Base-by-base conservation (phyloP, 2,329 filamentous ascomycete genomes). In the Aureobasidium zeae region DNA sequence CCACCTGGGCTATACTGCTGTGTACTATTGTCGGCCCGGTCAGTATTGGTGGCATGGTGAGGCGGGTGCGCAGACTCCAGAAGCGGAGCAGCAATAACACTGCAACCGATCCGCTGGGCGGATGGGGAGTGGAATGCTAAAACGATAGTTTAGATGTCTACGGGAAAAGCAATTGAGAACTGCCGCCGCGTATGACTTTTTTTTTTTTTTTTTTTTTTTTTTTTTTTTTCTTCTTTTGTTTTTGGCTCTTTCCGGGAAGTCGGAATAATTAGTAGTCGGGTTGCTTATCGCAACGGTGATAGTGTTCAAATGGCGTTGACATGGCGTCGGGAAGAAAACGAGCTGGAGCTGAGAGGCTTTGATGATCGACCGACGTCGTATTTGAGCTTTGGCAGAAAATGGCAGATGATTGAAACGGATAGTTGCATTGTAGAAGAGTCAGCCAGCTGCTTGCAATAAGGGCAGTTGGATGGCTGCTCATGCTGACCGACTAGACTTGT, bases 1-100 rank as follows among this genome's bases (percentile, higher is more conserved):
- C 71, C 1, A 72, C 71, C 0, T 76, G 72, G 73, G 73, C 71
- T 2, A 74, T 77, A 10, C 63, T 75, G 1, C 57, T 77, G 1
- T 76, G 72, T 52, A 77, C 73, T 1, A 59, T 76, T n/a, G 48
- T 73, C 10, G 73, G 73, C 0, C 73, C 73, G 1, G 53, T 77
- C 1, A 59, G 59, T n/a, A 68, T 76, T 10, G 73, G 73, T 0
- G 45, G 71, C 0, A 58, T 72, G 4, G 68, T 74, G 2, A 65
- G 61, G 34, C 55, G 69, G 17, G 65, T 73, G 16, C 68, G 62
- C 49, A 57, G 51, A 47, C 52, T 72, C 10, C 58, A 67, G 44
- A 52, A 46, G 28, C 65, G 64, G 49, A 48, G 54, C 20, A 52
- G 50, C 29, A 42, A 45, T 32, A 48, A 52, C 21, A 58, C 47